These are phyloP conservation scores for Claviceps pazoutovae DNA, from an alignment of 2,329 filamentous ascomycete species.

Conservation along the genomic window DNA sequence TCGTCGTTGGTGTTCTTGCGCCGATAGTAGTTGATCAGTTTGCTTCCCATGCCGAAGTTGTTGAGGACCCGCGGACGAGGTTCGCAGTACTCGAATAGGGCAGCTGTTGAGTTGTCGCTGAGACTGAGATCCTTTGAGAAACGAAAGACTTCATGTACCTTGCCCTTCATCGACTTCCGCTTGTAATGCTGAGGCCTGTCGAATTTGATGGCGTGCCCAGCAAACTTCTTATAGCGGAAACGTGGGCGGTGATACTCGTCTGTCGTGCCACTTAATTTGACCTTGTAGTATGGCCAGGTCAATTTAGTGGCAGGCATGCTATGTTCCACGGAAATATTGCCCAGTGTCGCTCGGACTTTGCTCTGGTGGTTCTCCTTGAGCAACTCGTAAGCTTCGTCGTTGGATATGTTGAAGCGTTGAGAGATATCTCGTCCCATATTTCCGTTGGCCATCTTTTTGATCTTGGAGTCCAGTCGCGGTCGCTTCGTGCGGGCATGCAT, in stretches of 20 bases:
- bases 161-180: conserved; percentile 69
- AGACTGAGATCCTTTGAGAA: conserved; percentile 72
- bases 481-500: conserved; percentile 49
- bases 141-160: conserved; percentile 65
- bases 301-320: conserved; percentile 81
- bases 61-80: conserved; percentile 84
- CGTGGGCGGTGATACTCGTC: conserved; percentile 74
- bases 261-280: conserved; percentile 60
- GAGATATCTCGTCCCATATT: conserved; percentile 60
- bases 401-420: conserved; percentile 86
- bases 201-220: conserved; percentile 57
- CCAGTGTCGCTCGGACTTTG: conserved; percentile 85
- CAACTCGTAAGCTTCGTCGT: conserved; percentile 88
- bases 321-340: conserved; percentile 87
- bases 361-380: conserved; percentile 94
- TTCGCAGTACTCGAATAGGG: conserved; percentile 92
- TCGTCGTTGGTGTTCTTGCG: conserved; percentile 64
- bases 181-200: conserved; percentile 59
- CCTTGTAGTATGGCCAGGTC: conserved; percentile 92
- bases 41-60: conserved; percentile 94
- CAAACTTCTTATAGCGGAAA: conserved; percentile 55
- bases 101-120: conserved; percentile 74
- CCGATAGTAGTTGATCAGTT: conserved; percentile 93
- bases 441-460: conserved; percentile 53
- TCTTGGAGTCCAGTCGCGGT: conserved; percentile 38